phyloP scores from a whole-genome alignment of 345 rosid genomes.

The Eucalyptus microcorys region DNA sequence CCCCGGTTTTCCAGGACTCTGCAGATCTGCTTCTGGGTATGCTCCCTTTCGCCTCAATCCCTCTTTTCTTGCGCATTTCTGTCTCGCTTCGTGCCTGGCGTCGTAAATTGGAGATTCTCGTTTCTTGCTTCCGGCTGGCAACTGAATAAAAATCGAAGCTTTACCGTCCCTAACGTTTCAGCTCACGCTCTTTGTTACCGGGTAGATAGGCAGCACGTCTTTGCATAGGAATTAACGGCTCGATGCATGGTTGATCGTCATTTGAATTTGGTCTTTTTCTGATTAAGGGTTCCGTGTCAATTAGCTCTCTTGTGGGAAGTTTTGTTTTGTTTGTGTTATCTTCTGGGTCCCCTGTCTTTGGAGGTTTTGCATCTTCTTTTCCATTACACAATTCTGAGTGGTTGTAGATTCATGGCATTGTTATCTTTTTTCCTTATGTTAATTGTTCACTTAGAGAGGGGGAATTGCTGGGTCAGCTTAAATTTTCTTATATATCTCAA shows the following conservation, averaged over 20 bases:
- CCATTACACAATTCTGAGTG: not conserved
- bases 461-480: not conserved
- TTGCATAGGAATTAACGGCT: not conserved
- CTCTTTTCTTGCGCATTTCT: not conserved
- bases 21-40: conserved; percentile 9
- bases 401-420: not conserved
- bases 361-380: not conserved
- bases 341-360: not conserved
- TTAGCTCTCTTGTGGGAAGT: not conserved
- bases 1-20: not conserved
- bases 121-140: not conserved
- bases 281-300: not conserved
- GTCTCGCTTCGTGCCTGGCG: not conserved
- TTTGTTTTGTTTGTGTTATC: not conserved
- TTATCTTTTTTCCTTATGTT: not conserved
- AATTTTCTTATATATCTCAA: not conserved
- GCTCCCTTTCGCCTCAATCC: not conserved
- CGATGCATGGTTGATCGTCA: not conserved
- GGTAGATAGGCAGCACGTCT: not conserved
- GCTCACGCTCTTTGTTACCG: not conserved
- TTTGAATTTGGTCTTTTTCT: not conserved
- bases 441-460: not conserved
- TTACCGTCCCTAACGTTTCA: not conserved
- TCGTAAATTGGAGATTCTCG: not conserved
- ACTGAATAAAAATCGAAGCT: not conserved